Evolutionary conservation across 2,329 filamentous ascomycete species (phyloP), one percentile per base, ranked within the genome.

Genomic region (Penicillium sp.): DNA sequence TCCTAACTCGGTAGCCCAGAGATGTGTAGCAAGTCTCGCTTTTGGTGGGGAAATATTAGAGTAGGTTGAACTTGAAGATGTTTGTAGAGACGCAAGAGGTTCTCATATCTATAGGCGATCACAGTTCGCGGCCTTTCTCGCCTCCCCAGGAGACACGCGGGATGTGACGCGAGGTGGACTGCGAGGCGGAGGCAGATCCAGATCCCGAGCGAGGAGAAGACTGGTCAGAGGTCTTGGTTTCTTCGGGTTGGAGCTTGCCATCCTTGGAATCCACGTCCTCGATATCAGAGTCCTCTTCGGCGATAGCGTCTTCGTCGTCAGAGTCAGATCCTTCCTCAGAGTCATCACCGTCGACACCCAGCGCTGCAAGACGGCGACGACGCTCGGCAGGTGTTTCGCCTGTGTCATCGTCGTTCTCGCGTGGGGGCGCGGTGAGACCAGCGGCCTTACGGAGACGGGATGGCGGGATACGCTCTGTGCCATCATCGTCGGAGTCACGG

Each of bases 341-440:
- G 11, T 67, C 63, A 6, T 66, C 68, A 27, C 66, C 60, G 7
- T 64, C 58, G 45, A 74, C 62, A 41, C 76, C 75, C 10, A 79
- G 59, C 1, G 75, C 76, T 24, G 75, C 76, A 7, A 78, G 68
- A 64, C 77, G 75, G 53, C 77, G 75, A 45, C 75, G 71, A 38
- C 75, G 75, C 57, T 79, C 76, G 8, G 75, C 77, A 1, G 75
- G 75, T 3, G 77, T 79, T 55, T 78, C 75, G 24, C 67, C 69
- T 0, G 71, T 72, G n/a, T 75, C 72, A 13, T 74, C 72, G 27
- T 68, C 69, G 6, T 36, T 39, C 53, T 66, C 54, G 24, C 60
- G 66, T 2, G 65, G 63, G 9, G 67, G 62, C 9, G 56, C 59
- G 0, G 59, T 41, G 11, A 72, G 47, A 48, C 70, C 69, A 32